Conservation (phyloP, 169 alveolate species). For the Perkinsus marinus region DNA sequence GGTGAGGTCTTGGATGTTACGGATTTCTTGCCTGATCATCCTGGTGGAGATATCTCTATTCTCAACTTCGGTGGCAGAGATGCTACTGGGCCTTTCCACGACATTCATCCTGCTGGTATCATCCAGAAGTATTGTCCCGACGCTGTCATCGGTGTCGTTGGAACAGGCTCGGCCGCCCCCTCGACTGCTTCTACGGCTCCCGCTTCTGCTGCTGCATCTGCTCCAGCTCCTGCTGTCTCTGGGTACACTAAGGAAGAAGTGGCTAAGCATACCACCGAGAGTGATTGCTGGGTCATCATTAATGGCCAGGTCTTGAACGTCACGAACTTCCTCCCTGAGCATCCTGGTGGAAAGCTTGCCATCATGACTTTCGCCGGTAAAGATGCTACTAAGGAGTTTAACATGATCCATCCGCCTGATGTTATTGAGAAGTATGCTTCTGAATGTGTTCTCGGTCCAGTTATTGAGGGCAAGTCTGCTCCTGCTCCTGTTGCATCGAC, state of each 20-base stretch:
- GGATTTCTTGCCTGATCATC: slow-evolving; percentile 31
- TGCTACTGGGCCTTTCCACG: not conserved
- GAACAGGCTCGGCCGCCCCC: not conserved
- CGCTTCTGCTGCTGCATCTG: too few relatives aligned
- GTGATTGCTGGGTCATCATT: slow-evolving; percentile 44
- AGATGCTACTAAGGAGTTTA: slow-evolving; percentile 23
- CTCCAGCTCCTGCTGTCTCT: not conserved
- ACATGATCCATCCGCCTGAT: slow-evolving; percentile 19
- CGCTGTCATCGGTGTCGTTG: slow-evolving; percentile 13
- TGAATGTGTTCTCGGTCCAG: not conserved
- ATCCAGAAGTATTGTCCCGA: slow-evolving; percentile 23
- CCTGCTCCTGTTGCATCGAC: too few relatives aligned
- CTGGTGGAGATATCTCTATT: slow-evolving; percentile 41
- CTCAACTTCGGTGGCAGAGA: slow-evolving; percentile 29
- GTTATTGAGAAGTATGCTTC: slow-evolving; percentile 20
- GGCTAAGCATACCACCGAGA: slow-evolving; percentile 35
- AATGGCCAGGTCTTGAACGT: slow-evolving; percentile 36
- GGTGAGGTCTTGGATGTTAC: slow-evolving; percentile 42
- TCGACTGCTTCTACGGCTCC: not conserved
- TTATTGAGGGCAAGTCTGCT: too few relatives aligned
- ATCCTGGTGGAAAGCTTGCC: slow-evolving; percentile 51
- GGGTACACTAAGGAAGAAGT: slow-evolving; percentile 4
- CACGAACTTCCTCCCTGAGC: slow-evolving; percentile 37
- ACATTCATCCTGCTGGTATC: slow-evolving; percentile 25
- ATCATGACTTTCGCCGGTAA: slow-evolving; percentile 38